Conservation (phyloP, 371 early-diverging fungal genomes). For the Rhizopus arrhizus region DNA sequence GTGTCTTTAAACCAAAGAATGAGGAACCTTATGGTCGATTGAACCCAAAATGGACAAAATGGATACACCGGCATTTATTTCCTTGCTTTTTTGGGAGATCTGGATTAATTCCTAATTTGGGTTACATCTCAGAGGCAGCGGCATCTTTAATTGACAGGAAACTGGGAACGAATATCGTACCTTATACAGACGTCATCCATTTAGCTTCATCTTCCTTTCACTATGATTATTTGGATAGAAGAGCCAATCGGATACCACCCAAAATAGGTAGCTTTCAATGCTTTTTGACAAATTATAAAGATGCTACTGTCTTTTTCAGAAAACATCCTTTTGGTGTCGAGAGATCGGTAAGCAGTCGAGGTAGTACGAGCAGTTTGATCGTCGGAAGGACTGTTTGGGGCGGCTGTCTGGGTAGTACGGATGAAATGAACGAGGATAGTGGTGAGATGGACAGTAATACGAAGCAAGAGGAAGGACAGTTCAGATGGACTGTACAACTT, state of each 20-base stretch:
- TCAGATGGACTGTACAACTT: constrained; percentile 66
- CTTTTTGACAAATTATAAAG: constrained; percentile 80
- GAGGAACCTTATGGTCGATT: constrained; percentile 91
- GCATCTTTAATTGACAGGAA: constrained; percentile 80
- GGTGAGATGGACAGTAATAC: constrained; percentile 14
- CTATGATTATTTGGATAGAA: constrained; percentile 66
- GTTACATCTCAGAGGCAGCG: constrained; percentile 87
- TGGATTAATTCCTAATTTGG: constrained; percentile 86
- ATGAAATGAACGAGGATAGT: constrained; percentile 16
- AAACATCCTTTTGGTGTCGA: constrained; percentile 59
- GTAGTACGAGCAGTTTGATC: not conserved
- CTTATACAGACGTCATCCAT: constrained; percentile 79
- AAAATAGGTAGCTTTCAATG: constrained; percentile 89
- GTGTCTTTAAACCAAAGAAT: constrained; percentile 92
- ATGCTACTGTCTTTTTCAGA: constrained; percentile 79
- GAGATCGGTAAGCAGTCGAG: constrained; percentile 5
- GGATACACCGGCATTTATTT: constrained; percentile 85
- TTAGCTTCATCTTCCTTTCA: constrained; percentile 79
- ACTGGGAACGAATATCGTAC: constrained; percentile 79
- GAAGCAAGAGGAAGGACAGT: constrained; percentile 18
- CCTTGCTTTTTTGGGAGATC: constrained; percentile 91
- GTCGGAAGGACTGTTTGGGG: constrained; percentile 35
- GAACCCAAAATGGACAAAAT: constrained; percentile 94
- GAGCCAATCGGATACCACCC: constrained; percentile 55
- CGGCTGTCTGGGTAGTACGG: constrained; percentile 32